These are phyloP conservation scores for Fusarium sp. DNA, from an alignment of 2,329 filamentous ascomycete species.

Conservation along the genomic window DNA sequence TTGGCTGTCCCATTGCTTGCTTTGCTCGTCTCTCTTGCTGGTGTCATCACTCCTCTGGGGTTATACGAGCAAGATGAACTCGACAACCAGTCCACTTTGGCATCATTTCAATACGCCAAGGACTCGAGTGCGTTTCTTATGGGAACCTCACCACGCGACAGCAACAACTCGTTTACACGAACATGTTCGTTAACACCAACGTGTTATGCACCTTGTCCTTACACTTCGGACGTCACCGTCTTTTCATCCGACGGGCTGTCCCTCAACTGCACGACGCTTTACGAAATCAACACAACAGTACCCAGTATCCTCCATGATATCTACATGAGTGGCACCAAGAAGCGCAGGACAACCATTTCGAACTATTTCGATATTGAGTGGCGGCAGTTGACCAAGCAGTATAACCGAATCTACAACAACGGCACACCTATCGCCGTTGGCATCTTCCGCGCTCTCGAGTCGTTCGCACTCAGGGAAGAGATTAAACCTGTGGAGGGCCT, in stretches of 20 bases:
- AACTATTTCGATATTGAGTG: constrained; percentile 37
- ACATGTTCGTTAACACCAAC: constrained; percentile 43
- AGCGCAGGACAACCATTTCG: constrained; percentile 25
- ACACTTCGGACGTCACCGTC: constrained; percentile 27
- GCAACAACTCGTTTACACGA: constrained; percentile 22
- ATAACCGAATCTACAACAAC: constrained; percentile 44
- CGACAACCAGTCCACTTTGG: neutral
- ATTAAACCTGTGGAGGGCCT: constrained; percentile 56
- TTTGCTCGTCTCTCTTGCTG: constrained; percentile 52
- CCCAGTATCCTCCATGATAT: constrained; percentile 38
- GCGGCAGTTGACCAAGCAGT: constrained; percentile 49
- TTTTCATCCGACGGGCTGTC: constrained; percentile 39
- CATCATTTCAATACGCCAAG: constrained; percentile 51
- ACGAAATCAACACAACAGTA: constrained; percentile 42
- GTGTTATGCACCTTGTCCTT: constrained; percentile 41
- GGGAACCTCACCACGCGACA: constrained; percentile 52
- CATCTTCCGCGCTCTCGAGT: constrained; percentile 26
- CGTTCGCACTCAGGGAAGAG: constrained; percentile 49
- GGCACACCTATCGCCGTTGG: constrained; percentile 47
- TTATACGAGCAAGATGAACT: constrained; percentile 52
- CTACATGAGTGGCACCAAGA: constrained; percentile 35
- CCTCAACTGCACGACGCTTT: constrained; percentile 23
- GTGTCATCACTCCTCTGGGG: constrained; percentile 60
- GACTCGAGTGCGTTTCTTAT: constrained; percentile 53
- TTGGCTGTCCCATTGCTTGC: constrained; percentile 43